Base-by-base conservation (phyloP, 768 basidiomycete genomes). In the Cystobasidium onofrii region DNA sequence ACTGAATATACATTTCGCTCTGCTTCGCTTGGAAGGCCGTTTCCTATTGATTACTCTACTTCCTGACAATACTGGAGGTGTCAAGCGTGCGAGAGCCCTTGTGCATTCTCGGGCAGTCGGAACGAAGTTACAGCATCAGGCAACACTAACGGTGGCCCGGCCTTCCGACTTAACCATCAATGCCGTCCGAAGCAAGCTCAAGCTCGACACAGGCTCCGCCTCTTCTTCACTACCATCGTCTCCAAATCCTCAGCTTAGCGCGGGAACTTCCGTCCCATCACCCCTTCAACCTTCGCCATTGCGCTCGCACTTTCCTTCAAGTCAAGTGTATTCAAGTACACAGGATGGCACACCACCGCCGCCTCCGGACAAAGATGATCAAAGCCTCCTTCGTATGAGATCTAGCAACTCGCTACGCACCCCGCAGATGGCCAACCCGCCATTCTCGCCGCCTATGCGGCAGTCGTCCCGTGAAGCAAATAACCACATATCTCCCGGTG, bases 31-130 rank as follows among this genome's bases (percentile, higher is more conserved):
- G 10, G 69, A 71, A 60, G 69, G 69, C 23, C 69, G 69, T n/a
- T 34, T 71, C 20, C 55, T 71, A 6, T 54, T 71, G 29, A 15
- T 57, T 3, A 71, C 69, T 23, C 31, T 71, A 6, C 44, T 71
- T 29, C 69, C 69, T n/a, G 69, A 71, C 20, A 55, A 71, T 71
- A 44, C 69, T n/a, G 69, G 69, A 9, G 69, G 69, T 7, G 69
- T 71, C 52, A 71, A 71, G 34, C 69, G 69, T 3, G 69, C 69
- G 3, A 13, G 69, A 27, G 69, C 69, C 10, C 54, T 71, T 2
- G 69, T 71, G 7, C 69, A 71, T 25, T 71, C 69, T 33, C 50
- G 69, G 2, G 69, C 69, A n/a, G 69, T 71, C 1, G 69, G 69
- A 1, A n/a, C 50, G 7, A 71, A 71, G 29, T 34, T 71, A 1